Evolutionary conservation across 805 yeast species (phyloP), one percentile per base, ranked within the genome.

Genomic region (Suhomyces tanzawaensis): DNA sequence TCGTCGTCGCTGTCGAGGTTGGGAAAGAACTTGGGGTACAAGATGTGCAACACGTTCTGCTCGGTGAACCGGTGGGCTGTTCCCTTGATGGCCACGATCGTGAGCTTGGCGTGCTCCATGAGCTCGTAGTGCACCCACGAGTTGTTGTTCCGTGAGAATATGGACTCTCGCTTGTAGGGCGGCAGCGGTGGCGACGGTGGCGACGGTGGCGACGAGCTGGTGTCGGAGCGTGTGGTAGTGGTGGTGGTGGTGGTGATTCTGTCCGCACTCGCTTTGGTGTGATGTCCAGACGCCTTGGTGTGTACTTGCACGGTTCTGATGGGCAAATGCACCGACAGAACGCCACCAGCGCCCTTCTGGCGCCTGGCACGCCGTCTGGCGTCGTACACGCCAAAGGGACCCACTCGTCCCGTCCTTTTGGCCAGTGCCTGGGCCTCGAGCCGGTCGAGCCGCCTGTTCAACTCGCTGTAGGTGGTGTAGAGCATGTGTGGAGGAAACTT

Each of bases 21-120:
- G 29, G 72, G 72, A 34, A 62, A 69, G 48, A 65, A 66, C 35
- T 66, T 66, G 11, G 74, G 74, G 45, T 69, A 69, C 13, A 68
- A 51, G 21, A 69, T 68, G 38, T 69, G 74, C 29, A 68, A 51
- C 59, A 66, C 59, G 39, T 66, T 68, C 41, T 69, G 74, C 37
- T 67, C 73, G 32, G 55, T 59, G 37, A 67, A 56, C 17, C 50
- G 42, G 47, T 65, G 66, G 25, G 57, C 46, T 4, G 61, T 48
- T 5, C 74, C 74, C 41, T 66, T 69, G n/a, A 69, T 61, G 19
- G 71, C 72, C 32, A 61, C 36, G 18, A 64, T 63, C 1, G 73
- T 62, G 37, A 69, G 56, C 37, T 64, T 66, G 15, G 74, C 69
- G 23, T 44, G 57, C 19, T 60, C 57, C 11, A 67, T 29, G 4